A percentile compares a stretch with the other conserved stretches of the same genome.
Evolutionary conservation across 768 basidiomycete genomes (phyloP).

Genomic region (Pleurotus djamor): DNA sequence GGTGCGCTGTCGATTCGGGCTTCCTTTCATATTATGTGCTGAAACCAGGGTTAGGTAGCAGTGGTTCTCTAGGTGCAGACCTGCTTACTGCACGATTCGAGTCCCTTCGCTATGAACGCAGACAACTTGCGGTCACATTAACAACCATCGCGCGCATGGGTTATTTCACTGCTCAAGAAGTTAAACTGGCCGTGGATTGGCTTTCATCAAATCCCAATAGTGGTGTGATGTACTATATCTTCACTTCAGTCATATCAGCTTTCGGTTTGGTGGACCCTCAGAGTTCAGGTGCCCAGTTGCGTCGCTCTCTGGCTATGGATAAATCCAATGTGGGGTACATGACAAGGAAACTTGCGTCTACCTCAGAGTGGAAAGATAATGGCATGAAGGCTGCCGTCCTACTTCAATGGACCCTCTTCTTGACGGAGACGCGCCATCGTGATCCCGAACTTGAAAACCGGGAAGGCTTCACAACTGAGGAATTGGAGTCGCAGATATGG

Average conservation of each 20-base stretch:
- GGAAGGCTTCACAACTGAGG: constrained; percentile 70
- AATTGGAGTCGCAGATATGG: constrained; percentile 80
- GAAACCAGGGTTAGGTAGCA: constrained; percentile 26
- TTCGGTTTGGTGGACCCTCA: constrained; percentile 67
- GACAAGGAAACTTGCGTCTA: constrained; percentile 51
- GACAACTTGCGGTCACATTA: constrained; percentile 61
- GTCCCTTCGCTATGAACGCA: constrained; percentile 73
- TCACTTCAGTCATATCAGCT: constrained; percentile 60
- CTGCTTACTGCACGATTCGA: constrained; percentile 68
- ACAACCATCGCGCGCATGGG: constrained; percentile 64
- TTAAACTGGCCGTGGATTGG: constrained; percentile 71
- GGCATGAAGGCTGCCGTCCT: constrained; percentile 70
- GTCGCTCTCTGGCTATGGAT: constrained; percentile 48
- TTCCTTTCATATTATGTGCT: not conserved
- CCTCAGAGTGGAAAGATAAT: constrained; percentile 63
- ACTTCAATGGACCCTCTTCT: constrained; percentile 88
- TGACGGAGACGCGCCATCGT: constrained; percentile 72
- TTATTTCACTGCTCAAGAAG: constrained; percentile 54
- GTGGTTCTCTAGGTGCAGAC: constrained; percentile 58
- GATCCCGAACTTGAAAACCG: constrained; percentile 63
- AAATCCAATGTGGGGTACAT: constrained; percentile 49
- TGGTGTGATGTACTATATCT: constrained; percentile 64
- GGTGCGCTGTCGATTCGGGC: constrained; percentile 33
- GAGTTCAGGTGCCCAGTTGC: constrained; percentile 38
- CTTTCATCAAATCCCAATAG: constrained; percentile 64